Conservation (phyloP, 2,329 filamentous ascomycete genomes). For the Aspergillus udagawae region DNA sequence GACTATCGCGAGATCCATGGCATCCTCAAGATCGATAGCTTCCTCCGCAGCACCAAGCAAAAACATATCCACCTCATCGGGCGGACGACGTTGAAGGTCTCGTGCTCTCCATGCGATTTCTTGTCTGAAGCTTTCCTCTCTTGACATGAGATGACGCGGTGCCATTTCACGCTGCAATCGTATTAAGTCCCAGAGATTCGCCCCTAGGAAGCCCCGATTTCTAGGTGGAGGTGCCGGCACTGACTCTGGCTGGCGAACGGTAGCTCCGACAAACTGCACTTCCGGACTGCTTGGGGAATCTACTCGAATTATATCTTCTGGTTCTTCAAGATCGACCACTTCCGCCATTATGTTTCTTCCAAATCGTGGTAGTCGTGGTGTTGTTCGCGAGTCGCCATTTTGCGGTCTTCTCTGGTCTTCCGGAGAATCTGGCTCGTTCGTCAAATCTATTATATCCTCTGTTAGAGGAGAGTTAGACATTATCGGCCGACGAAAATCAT, state of each 20-base stretch:
- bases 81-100: conserved; percentile 6
- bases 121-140: conserved; percentile 14
- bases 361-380: conserved; percentile 30
- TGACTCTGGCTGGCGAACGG: conserved; percentile 17
- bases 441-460: conserved; percentile 45
- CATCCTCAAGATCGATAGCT: conserved; percentile 22
- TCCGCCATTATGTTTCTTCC: conserved; percentile 35
- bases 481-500: conserved; percentile 52
- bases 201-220: background rate
- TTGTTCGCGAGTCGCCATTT: background rate
- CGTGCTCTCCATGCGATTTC: conserved; percentile 19
- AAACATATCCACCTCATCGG: conserved; percentile 15
- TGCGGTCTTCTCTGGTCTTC: conserved; percentile 10
- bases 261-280: conserved; percentile 46
- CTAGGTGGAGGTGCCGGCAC: conserved; percentile 5
- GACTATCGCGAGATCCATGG: conserved; percentile 14
- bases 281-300: conserved; percentile 42
- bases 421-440: conserved; percentile 41
- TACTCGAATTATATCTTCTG: conserved; percentile 11
- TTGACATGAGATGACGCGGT: background rate
- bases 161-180: conserved; percentile 3
- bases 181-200: conserved; percentile 9
- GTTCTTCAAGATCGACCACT: conserved; percentile 39
- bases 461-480: conserved; percentile 33
- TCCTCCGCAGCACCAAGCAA: conserved; percentile 22